Conservation (phyloP, 805 yeast genomes). For the Candida odintsovae region DNA sequence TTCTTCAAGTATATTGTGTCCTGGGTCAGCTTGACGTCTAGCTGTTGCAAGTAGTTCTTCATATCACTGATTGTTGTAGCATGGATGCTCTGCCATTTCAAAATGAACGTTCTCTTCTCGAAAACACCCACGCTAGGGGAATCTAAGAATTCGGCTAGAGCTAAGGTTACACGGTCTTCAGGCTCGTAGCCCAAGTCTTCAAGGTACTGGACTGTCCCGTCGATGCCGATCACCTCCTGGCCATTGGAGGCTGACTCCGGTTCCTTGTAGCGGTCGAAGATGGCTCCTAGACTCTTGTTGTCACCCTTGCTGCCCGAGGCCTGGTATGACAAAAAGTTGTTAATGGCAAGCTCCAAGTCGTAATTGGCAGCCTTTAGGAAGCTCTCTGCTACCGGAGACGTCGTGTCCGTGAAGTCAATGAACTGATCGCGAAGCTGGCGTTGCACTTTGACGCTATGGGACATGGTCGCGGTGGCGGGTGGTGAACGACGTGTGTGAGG, state of each 20-base stretch:
- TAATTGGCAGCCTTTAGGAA: slow-evolving; percentile 17
- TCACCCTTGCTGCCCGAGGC: slow-evolving; percentile 13
- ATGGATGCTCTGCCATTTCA: slow-evolving; percentile 44
- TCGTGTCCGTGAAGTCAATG: slow-evolving; percentile 23
- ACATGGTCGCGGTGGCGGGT: slow-evolving; percentile 10
- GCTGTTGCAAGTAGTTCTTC: slow-evolving; percentile 31
- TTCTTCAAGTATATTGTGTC: slow-evolving; percentile 41
- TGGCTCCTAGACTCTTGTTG: slow-evolving; percentile 7
- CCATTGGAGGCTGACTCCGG: not conserved
- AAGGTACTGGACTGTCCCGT: slow-evolving; percentile 69
- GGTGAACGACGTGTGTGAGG: not conserved
- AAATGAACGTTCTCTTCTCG: slow-evolving; percentile 40
- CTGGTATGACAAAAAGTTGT: slow-evolving; percentile 20
- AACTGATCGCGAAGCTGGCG: slow-evolving; percentile 24
- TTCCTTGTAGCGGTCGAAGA: slow-evolving; percentile 22
- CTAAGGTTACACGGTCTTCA: slow-evolving; percentile 68
- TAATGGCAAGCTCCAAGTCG: slow-evolving; percentile 25
- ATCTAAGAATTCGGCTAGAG: slow-evolving; percentile 62
- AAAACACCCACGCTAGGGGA: slow-evolving; percentile 67
- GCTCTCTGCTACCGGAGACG: slow-evolving; percentile 18
- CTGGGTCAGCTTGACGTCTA: slow-evolving; percentile 28
- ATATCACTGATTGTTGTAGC: slow-evolving; percentile 38
- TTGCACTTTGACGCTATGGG: slow-evolving; percentile 14
- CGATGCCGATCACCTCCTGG: slow-evolving; percentile 50
- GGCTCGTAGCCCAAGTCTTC: slow-evolving; percentile 63